Evolutionary conservation across 441 rosid genomes (phyloP).

Genomic region (Populus tomentosa): DNA sequence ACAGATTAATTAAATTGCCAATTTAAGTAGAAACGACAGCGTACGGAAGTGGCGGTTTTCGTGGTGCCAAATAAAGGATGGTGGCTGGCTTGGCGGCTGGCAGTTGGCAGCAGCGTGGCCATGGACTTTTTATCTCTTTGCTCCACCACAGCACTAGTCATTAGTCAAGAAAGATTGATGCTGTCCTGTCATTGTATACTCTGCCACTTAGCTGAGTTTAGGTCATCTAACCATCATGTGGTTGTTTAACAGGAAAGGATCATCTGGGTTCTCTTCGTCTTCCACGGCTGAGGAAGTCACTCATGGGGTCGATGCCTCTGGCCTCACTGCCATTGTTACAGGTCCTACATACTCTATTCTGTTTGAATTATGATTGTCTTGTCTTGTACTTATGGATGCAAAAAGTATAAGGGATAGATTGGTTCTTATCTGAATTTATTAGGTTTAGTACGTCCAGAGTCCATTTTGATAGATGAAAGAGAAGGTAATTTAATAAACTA

Average conservation of each 20-base stretch:
- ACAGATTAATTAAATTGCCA: neutral
- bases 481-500: neutral
- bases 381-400: neutral
- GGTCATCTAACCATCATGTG: conserved; percentile 20
- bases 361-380: neutral
- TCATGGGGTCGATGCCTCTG: conserved; percentile 34
- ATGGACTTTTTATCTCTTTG: neutral
- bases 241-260: conserved; percentile 25
- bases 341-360: conserved; percentile 15
- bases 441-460: neutral
- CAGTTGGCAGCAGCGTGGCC: neutral
- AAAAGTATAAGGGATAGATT: neutral
- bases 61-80: neutral
- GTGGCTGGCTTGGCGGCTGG: neutral
- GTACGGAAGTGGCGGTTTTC: neutral
- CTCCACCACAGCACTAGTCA: neutral
- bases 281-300: conserved; percentile 48
- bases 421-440: neutral
- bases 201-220: neutral
- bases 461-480: neutral
- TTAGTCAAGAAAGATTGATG: neutral
- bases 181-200: neutral
- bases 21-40: neutral
- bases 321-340: conserved; percentile 48
- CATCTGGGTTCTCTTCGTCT: conserved; percentile 41